These are phyloP conservation scores for Leccinum solheimii DNA, from an alignment of 1,284 basidiomycete species.

Conservation along the genomic window DNA sequence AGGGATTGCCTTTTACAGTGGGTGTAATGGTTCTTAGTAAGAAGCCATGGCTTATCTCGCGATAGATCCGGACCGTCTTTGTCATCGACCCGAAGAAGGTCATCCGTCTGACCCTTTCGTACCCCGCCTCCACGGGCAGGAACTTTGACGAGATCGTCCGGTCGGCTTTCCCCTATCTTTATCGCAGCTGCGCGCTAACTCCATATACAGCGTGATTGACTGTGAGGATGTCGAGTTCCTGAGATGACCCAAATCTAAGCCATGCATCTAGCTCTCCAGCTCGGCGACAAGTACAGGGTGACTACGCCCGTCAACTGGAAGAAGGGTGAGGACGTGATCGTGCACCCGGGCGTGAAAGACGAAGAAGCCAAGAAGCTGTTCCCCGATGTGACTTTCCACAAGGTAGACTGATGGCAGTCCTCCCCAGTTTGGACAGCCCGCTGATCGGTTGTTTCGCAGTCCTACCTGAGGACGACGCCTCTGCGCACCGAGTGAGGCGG, in stretches of 20 bases:
- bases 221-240: slow-evolving; percentile 39
- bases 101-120: slow-evolving; percentile 87
- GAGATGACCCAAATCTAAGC: slow-evolving; percentile 4
- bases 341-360: slow-evolving; percentile 85
- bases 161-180: slow-evolving; percentile 38
- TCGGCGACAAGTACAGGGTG: slow-evolving; percentile 87
- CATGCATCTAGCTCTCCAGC: slow-evolving; percentile 67
- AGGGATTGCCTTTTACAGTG: slow-evolving; percentile 83
- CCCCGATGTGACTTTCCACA: slow-evolving; percentile 69
- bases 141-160: slow-evolving; percentile 90
- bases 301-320: slow-evolving; percentile 95
- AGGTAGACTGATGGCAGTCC: slow-evolving; percentile 45
- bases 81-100: slow-evolving; percentile 91
- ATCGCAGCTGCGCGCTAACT: slow-evolving; percentile 11
- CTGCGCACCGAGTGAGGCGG: slow-evolving; percentile 40
- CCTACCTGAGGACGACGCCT: slow-evolving; percentile 78
- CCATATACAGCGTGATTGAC: slow-evolving; percentile 56
- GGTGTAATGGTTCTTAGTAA: slow-evolving; percentile 10
- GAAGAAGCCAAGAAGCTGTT: slow-evolving; percentile 90
- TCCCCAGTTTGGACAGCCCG: background rate
- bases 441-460: slow-evolving; percentile 15
- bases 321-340: slow-evolving; percentile 91
- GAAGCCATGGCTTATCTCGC: slow-evolving; percentile 8
- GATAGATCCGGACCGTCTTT: slow-evolving; percentile 91
- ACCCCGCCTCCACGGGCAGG: slow-evolving; percentile 85